Percentiles rank a stretch among this genome's conserved stretches.
phyloP scores from a whole-genome alignment of 306 rosid species.

The Malus sieversii region DNA sequence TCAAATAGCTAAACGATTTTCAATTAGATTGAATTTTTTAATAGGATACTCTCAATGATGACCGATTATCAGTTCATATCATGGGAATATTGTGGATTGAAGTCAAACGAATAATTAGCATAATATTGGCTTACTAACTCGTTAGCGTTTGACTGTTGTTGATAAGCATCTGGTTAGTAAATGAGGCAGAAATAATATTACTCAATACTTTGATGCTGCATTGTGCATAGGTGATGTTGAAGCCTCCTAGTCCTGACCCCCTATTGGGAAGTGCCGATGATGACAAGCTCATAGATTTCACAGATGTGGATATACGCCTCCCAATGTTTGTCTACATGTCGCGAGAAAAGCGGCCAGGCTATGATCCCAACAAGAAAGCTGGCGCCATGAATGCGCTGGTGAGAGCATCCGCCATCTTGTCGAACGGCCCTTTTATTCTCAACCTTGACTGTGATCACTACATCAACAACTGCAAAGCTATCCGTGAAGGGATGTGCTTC shows the following conservation, averaged over 20 bases:
- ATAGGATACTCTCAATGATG: no score
- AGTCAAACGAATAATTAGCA: no score
- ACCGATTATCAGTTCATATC: no score
- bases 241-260: conserved; percentile 43
- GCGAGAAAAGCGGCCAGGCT: conserved; percentile 81
- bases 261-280: conserved; percentile 35
- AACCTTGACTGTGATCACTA: conserved; percentile 89
- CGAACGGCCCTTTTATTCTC: conserved; percentile 88
- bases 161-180: not conserved
- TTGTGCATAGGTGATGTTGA: conserved; percentile 37
- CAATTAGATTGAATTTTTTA: no score
- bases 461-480: conserved; percentile 81
- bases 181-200: not conserved
- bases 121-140: no score
- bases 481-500: conserved; percentile 90
- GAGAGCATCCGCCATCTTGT: conserved; percentile 63
- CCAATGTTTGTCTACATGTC: conserved; percentile 84
- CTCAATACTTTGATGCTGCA: not conserved
- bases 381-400: conserved; percentile 98
- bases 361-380: conserved; percentile 89
- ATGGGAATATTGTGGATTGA: no score
- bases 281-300: conserved; percentile 42
- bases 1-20: no score
- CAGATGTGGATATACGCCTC: conserved; percentile 68
- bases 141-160: no score